phyloP scores from a whole-genome alignment of 2,329 filamentous ascomycete species.

The Fusarium nelsonii region DNA sequence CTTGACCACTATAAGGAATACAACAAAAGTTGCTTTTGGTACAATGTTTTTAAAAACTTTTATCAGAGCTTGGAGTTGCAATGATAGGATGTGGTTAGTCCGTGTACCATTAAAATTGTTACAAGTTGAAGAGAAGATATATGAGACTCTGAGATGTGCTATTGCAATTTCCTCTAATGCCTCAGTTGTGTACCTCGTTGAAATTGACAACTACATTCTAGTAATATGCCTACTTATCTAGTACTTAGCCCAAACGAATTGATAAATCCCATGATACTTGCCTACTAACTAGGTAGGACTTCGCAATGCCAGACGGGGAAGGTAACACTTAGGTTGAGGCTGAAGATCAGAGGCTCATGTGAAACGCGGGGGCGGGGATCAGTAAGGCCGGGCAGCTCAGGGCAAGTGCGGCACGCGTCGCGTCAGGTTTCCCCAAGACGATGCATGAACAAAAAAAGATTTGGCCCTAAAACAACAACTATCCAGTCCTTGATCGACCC shows the following conservation, averaged over 20 bases:
- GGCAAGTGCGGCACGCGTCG: constrained; percentile 40
- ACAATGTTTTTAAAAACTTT: background rate
- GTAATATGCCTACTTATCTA: too few species aligned
- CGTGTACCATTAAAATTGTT: background rate
- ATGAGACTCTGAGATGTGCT: background rate
- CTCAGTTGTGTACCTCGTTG: too few species aligned
- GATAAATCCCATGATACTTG: too few species aligned
- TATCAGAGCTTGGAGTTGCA: constrained; percentile 1
- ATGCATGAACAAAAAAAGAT: constrained; percentile 26
- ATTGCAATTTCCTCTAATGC: too few species aligned
- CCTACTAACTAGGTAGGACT: background rate
- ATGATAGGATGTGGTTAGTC: constrained; percentile 7
- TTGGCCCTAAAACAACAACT: constrained; percentile 33
- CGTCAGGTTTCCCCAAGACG: constrained; percentile 31
- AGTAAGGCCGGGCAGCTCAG: constrained; percentile 12
- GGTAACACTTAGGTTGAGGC: constrained; percentile 1
- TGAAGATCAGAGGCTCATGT: constrained; percentile 12
- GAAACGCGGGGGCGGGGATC: constrained; percentile 41
- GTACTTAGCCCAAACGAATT: too few species aligned
- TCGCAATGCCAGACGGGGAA: background rate
- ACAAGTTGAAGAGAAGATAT: too few species aligned
- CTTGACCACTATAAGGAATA: constrained; percentile 43
- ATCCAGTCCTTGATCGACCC: constrained; percentile 15
- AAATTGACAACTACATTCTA: too few species aligned
- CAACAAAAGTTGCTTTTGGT: constrained; percentile 42